phyloP scores from a whole-genome alignment of 2,329 filamentous ascomycete species.

The Fonsecaea monophora region DNA sequence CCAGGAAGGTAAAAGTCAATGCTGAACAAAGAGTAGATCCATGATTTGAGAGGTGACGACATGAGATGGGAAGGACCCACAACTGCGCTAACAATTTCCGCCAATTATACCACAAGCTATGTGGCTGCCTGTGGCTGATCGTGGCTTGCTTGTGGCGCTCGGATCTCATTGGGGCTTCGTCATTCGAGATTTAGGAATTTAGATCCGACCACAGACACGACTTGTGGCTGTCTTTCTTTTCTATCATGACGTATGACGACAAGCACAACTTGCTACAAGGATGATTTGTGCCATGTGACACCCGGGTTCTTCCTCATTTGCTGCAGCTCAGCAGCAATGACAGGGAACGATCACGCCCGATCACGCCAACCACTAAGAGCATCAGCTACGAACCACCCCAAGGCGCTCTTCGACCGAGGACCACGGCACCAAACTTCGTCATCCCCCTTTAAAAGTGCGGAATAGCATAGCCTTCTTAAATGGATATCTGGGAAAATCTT shows the following conservation, averaged over 20 bases:
- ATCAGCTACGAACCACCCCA: neutral
- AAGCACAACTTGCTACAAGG: neutral
- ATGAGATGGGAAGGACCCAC: neutral
- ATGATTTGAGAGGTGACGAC: slow-evolving; percentile 5
- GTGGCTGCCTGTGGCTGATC: neutral
- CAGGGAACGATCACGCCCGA: neutral
- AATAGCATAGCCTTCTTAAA: neutral
- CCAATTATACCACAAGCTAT: neutral
- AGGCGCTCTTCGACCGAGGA: neutral
- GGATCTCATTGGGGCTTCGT: neutral
- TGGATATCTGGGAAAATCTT: neutral
- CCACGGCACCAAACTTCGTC: neutral
- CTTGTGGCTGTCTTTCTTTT: neutral
- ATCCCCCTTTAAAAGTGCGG: neutral
- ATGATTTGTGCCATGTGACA: neutral
- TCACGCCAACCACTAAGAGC: neutral
- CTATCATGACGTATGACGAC: slow-evolving; percentile 12
- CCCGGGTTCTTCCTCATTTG: neutral
- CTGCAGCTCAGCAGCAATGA: neutral
- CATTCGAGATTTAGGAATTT: slow-evolving; percentile 2
- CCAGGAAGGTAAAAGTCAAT: neutral
- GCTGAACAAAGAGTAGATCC: neutral
- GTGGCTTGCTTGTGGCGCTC: slow-evolving; percentile 8
- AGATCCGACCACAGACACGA: slow-evolving; percentile 8
- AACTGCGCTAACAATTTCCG: neutral